Evolutionary conservation across 2,329 filamentous ascomycete genomes (phyloP), one percentile per base, ranked within the genome.

Genomic region (Colletotrichum cordylinicola): DNA sequence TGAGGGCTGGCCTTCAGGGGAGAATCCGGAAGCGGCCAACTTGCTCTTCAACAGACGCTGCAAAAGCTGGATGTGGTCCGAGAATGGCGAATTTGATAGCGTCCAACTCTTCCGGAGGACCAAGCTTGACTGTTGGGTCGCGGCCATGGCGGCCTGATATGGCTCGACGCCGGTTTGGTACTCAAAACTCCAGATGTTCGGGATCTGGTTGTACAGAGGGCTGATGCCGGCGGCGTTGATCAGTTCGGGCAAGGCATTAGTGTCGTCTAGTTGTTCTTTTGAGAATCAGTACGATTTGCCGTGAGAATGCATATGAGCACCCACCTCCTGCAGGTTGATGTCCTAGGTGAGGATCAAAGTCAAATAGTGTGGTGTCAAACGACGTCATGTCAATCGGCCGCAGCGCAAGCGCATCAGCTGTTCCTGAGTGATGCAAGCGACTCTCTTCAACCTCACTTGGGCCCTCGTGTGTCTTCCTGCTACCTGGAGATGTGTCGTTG

Each of bases 141-240:
- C 80, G 5, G 58, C 78, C 16, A 83, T 77, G 16, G 81, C 82
- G 1, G 76, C 70, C 7, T 80, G 56, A 43, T 83, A 83, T 0
- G 81, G 79, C 3, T 82, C 78, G 15, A 80, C 70, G 0, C 82
- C 82, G 75, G 82, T 83, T 16, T 83, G 82, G 37, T 83, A 83
- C 21, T 82, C 78, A 1, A 81, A 81, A 0, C 71, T 80, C 82
- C 82, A 83, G 24, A 83, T 82, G 9, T 81, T 80, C 0, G 82
- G 81, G 4, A 83, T 82, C 29, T 82, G 82, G 0, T 77, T 65
- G 16, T 79, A 81, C 0, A 81, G 27, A 12, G 72, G 72, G 35
- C 64, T 78, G 8, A 61, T 74, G 10, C 72, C 72, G n/a, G 72
- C 35, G 2, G 71, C 68, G 13, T 74, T 74, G 9, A 74, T 66